phyloP scores from a whole-genome alignment of 192 early-diverging fungal species.

The Coemansia sp. region DNA sequence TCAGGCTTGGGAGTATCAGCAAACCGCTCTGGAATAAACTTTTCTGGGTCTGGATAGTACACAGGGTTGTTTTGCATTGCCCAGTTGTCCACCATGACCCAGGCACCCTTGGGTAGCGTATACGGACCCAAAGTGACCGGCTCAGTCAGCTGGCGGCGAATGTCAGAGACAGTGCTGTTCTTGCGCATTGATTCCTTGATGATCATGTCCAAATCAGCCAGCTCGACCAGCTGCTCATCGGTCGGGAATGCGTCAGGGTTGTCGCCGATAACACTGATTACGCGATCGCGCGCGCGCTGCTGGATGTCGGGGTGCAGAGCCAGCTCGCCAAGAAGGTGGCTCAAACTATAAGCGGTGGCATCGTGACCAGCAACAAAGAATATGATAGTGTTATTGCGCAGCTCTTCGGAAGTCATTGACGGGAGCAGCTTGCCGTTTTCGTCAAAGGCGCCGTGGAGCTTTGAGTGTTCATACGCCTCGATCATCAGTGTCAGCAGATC shows the following conservation, averaged over 20 bases:
- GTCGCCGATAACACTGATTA: conserved; percentile 52
- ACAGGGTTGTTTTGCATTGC: conserved; percentile 57
- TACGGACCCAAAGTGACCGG: conserved; percentile 51
- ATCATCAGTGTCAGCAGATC: conserved; percentile 61
- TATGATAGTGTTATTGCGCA: conserved; percentile 55
- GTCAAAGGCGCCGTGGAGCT: conserved; percentile 42
- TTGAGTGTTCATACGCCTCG: conserved; percentile 54
- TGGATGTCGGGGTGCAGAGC: conserved; percentile 54
- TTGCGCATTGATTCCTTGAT: conserved; percentile 57
- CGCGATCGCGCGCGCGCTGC: conserved; percentile 41
- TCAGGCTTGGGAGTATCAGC: conserved; percentile 1
- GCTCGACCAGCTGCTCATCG: conserved; percentile 52
- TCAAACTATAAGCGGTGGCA: conserved; percentile 47
- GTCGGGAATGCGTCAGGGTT: conserved; percentile 53
- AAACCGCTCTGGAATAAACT: conserved; percentile 61
- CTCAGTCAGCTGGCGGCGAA: conserved; percentile 49
- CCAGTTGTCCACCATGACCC: conserved; percentile 57
- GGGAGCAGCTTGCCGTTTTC: conserved; percentile 45
- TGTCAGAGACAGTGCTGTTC: conserved; percentile 40
- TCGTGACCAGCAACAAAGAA: conserved; percentile 63
- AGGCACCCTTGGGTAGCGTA: conserved; percentile 56
- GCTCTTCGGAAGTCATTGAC: conserved; percentile 48
- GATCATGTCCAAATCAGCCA: conserved; percentile 53
- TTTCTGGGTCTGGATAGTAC: conserved; percentile 52
- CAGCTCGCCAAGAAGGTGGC: conserved; percentile 49